Base-by-base conservation (phyloP, 139 green algal genomes). In the Chlamydomonas sphaeroides region DNA sequence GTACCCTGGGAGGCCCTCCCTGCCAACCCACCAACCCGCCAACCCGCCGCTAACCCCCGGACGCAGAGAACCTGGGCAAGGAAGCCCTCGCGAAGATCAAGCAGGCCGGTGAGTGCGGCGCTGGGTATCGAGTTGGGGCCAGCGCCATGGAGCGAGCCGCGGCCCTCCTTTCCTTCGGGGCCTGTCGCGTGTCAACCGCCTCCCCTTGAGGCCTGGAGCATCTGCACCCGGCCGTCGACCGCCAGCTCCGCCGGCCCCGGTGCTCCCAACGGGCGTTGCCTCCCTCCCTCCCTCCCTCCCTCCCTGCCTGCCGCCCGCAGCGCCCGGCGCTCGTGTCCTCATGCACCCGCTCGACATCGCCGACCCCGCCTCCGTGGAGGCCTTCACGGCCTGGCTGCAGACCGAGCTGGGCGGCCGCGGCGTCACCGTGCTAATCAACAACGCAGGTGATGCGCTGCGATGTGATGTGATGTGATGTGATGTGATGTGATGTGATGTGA, bases 261-360 rank as follows among this genome's bases (percentile, higher is more conserved):
- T n/a, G n/a, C n/a, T n/a, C n/a, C n/a, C n/a, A n/a, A 30, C 53
- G 53, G 53, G 10, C 53, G 21, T 62, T 62, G 20, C 53, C 21
- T n/a, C 45, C 11, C 45, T 14, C 14, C 45, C 45, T 14, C 45
- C 45, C 14, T 53, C 45, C 14, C 45, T 14, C 45, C 45, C 45
- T 10, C 14, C 39, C 1, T 28, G 42, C 30, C 15, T 59, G 25
- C 25, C n/a, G 5, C 51, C 10, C 51, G 32, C 49, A 85, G 79
- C 72, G 69, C 82, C 78, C 38, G 61, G 36, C 18, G 33, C 66
- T 6, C 39, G 78, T 3, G 35, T 93, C 2, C 26, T 77, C 10
- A 88, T 77, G 35, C 69, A 80, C 30, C 86, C 88, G 84, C 86
- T 95, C 48, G 91, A 96, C 75, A 90, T 96, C 26, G 70, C 86